Percentiles rank a stretch among this genome's conserved stretches.
Conservation (phyloP, 75 land plant genomes). For the Selaginella tamariscina region DNA sequence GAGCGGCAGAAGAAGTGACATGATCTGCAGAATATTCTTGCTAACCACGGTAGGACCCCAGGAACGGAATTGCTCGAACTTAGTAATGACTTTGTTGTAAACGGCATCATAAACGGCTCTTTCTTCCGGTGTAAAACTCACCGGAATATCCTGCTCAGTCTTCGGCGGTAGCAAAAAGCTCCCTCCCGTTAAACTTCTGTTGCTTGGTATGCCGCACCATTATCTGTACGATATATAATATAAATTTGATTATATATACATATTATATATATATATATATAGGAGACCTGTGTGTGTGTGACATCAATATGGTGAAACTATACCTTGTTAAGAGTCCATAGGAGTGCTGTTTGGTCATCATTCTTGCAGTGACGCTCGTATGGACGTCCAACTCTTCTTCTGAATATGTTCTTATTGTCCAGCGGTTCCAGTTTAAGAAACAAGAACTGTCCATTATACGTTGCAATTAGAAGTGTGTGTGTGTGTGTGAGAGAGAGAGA, state of each 20-base stretch:
- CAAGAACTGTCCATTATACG: slow-evolving; percentile 20
- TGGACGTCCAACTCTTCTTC: slow-evolving; percentile 33
- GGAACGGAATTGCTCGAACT: slow-evolving; percentile 40
- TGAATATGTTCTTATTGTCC: slow-evolving; percentile 28
- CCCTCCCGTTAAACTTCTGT: slow-evolving; percentile 40
- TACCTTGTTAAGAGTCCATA: slow-evolving; percentile 42
- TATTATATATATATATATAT: no score
- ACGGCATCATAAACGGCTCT: slow-evolving; percentile 33
- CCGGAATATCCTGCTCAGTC: slow-evolving; percentile 35
- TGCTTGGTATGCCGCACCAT: slow-evolving; percentile 42
- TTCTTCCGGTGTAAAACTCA: slow-evolving; percentile 30
- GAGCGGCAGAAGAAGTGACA: slow-evolving; percentile 39
- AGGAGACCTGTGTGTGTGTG: no score
- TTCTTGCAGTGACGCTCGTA: slow-evolving; percentile 35
- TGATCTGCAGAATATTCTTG: slow-evolving; percentile 40
- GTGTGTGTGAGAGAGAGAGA: no score
- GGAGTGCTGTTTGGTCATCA: slow-evolving; percentile 34
- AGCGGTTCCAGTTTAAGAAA: slow-evolving; percentile 32
- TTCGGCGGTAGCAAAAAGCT: slow-evolving; percentile 40
- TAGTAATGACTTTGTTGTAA: slow-evolving; percentile 29
- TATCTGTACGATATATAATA: no score
- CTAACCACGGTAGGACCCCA: slow-evolving; percentile 44
- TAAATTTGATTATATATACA: no score
- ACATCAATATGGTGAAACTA: no score
- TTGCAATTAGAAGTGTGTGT: neutral